Percentiles rank a stretch among this genome's conserved stretches.
These are phyloP conservation scores for Helenozyma rhizophorensis DNA, from an alignment of 805 yeast genomes.

Conservation along the genomic window DNA sequence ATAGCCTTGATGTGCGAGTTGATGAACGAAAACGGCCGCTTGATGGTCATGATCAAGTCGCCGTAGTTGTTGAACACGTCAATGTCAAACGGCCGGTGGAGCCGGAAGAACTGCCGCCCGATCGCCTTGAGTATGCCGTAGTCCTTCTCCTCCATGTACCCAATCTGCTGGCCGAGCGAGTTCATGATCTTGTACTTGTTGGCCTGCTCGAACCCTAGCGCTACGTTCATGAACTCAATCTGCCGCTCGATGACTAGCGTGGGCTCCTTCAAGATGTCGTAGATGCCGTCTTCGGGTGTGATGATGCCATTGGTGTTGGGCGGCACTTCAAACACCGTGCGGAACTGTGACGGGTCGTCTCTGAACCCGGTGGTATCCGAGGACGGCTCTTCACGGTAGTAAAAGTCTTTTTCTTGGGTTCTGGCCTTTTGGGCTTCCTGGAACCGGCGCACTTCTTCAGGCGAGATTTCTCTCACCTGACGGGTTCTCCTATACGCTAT, in stretches of 20 bases:
- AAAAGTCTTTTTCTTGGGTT: slow-evolving; percentile 14
- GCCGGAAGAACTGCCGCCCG: slow-evolving; percentile 76
- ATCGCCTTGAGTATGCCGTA: slow-evolving; percentile 61
- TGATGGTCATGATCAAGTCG: slow-evolving; percentile 57
- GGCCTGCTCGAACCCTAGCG: slow-evolving; percentile 89
- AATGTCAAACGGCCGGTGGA: slow-evolving; percentile 82
- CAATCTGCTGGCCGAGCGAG: slow-evolving; percentile 67
- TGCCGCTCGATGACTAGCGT: slow-evolving; percentile 84
- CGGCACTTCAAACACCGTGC: slow-evolving; percentile 30
- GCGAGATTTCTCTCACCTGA: slow-evolving; percentile 28
- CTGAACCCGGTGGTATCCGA: slow-evolving; percentile 16
- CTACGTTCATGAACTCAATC: slow-evolving; percentile 81
- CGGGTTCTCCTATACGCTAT: slow-evolving; percentile 23
- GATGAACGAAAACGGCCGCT: slow-evolving; percentile 81
- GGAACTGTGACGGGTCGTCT: slow-evolving; percentile 25
- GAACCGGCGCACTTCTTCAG: slow-evolving; percentile 29
- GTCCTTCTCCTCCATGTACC: slow-evolving; percentile 80
- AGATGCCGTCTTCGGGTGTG: slow-evolving; percentile 54
- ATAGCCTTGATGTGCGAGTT: slow-evolving; percentile 81
- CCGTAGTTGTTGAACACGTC: slow-evolving; percentile 67
- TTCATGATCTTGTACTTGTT: slow-evolving; percentile 74
- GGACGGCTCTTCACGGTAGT: slow-evolving; percentile 28
- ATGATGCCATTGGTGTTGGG: slow-evolving; percentile 49
- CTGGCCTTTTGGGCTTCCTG: slow-evolving; percentile 9
- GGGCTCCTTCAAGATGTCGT: slow-evolving; percentile 67